These are phyloP conservation scores for Hordeum marinum DNA, from an alignment of 176 grass and related monocot species.

Conservation along the genomic window DNA sequence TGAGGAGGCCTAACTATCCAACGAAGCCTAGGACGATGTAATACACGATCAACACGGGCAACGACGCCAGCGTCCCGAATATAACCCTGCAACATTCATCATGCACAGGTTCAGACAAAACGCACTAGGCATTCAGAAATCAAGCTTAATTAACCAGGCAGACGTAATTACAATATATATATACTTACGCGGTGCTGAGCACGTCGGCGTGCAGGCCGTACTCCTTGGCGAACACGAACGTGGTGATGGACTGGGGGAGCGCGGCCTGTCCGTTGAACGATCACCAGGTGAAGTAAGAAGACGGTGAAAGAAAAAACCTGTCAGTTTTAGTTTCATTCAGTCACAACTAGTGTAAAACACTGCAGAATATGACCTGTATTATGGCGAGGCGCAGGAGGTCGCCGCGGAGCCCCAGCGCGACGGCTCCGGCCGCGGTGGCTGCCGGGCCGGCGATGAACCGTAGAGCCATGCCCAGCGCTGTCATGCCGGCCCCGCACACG, in stretches of 20 bases:
- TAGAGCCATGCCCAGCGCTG: slow-evolving; percentile 57
- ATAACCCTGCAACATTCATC: slow-evolving; percentile 60
- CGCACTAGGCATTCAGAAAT: too few relatives aligned
- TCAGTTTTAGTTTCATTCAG: too few relatives aligned
- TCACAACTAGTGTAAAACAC: too few relatives aligned
- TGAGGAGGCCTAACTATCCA: background rate
- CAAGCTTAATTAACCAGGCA: background rate
- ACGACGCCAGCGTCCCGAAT: slow-evolving; percentile 66
- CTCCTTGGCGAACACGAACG: slow-evolving; percentile 81
- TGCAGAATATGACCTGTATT: slow-evolving; percentile 31
- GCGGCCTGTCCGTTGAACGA: slow-evolving; percentile 35
- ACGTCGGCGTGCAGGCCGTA: slow-evolving; percentile 73
- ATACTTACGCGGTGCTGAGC: slow-evolving; percentile 72
- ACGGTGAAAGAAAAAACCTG: too few relatives aligned
- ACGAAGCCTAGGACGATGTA: slow-evolving; percentile 53
- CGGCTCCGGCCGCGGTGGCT: slow-evolving; percentile 38
- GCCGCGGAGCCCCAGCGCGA: slow-evolving; percentile 49
- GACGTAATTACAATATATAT: background rate
- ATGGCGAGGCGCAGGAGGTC: slow-evolving; percentile 65
- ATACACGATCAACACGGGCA: slow-evolving; percentile 62
- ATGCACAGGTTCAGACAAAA: background rate
- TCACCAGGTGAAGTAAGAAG: background rate
- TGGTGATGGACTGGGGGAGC: slow-evolving; percentile 65
- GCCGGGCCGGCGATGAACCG: slow-evolving; percentile 65
- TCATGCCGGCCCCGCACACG: slow-evolving; percentile 42